Base-by-base conservation (phyloP, 176 grass and related monocot genomes). In the Oryza brachyantha region DNA sequence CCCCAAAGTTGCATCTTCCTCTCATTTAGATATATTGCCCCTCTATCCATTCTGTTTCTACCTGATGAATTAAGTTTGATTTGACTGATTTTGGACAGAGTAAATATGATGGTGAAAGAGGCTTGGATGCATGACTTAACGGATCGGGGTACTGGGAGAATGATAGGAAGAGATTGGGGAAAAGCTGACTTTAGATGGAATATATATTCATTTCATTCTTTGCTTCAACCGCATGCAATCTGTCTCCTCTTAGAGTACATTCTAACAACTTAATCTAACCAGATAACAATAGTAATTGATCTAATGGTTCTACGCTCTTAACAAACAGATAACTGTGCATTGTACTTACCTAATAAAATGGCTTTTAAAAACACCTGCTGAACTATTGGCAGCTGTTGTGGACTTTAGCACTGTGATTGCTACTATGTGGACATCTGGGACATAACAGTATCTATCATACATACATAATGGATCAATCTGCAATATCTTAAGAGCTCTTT, bases 401-500 rank as follows among this genome's bases (percentile, higher is more conserved):
- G 52, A 10, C 52, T 4, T 4, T 57, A 7, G n/a, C n/a, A 24
- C n/a, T 57, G 2, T 8, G 2, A 9, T 57, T 57, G 21, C 52
- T 57, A 9, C 19, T 8, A 21, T 57, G 52, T 24, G 52, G n/a
- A 57, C n/a, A 57, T 57, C 0, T 0, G 24, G 52, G 52, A 8
- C 52, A 57, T 57, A 57, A 57, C 0, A 22, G 2, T 57, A 24
- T 57, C n/a, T 57, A 24, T 57, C n/a, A 57, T 8, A 10, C 52
- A 57, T 24, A 24, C n/a, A 24, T 24, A 57, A 57, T 57, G 64
- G 11, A 55, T 62, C 16, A 52, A 79, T 80, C 75, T 79, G 17
- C 70, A 17, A 75, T 86, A 71, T 62, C 41, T n/a, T 62, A 29
- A 71, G 78, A 62, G 8, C 66, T 55, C 28, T 58, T 52, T 73